Evolutionary conservation across 345 rosid species (phyloP).

Genomic region (Gossypium longicalyx): DNA sequence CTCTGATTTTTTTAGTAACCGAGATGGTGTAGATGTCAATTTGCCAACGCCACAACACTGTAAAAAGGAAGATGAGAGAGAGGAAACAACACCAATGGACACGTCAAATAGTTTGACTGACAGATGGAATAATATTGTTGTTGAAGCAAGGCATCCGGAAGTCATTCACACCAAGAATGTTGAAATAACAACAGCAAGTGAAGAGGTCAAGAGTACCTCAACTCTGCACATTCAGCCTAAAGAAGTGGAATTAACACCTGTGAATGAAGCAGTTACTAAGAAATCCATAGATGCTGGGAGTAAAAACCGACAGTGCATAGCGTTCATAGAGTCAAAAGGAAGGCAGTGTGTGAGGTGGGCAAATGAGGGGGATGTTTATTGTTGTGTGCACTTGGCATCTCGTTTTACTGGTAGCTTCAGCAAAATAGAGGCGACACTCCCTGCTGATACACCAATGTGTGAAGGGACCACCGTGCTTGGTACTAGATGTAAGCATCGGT

Average conservation of each 20-base stretch:
- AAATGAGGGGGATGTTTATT: conserved; percentile 91
- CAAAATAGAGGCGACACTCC: conserved; percentile 48
- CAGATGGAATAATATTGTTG: conserved; percentile 67
- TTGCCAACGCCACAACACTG: conserved; percentile 27
- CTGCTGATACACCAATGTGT: conserved; percentile 64
- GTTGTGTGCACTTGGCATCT: conserved; percentile 97
- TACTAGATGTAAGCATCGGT: conserved; percentile 87
- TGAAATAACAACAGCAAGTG: conserved; percentile 21
- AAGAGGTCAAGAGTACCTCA: conserved; percentile 27
- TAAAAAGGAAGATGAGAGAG: conserved; percentile 25
- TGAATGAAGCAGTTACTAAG: conserved; percentile 33
- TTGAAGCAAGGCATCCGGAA: conserved; percentile 50
- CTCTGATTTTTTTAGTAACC: conserved; percentile 48
- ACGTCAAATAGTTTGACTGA: conserved; percentile 46
- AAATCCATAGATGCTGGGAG: conserved; percentile 50
- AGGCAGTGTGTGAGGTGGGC: conserved; percentile 99
- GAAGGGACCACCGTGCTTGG: conserved; percentile 97
- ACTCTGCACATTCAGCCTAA: conserved; percentile 23
- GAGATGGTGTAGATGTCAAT: conserved; percentile 34
- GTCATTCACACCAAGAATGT: conserved; percentile 20
- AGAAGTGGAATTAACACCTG: conserved; percentile 32
- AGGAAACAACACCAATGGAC: conserved; percentile 30
- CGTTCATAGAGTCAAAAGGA: conserved; percentile 91
- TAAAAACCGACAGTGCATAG: conserved; percentile 79
- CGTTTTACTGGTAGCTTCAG: conserved; percentile 66